Evolutionary conservation across 148 eudicot species (phyloP).

Genomic region (Rhododendron williamsianum): DNA sequence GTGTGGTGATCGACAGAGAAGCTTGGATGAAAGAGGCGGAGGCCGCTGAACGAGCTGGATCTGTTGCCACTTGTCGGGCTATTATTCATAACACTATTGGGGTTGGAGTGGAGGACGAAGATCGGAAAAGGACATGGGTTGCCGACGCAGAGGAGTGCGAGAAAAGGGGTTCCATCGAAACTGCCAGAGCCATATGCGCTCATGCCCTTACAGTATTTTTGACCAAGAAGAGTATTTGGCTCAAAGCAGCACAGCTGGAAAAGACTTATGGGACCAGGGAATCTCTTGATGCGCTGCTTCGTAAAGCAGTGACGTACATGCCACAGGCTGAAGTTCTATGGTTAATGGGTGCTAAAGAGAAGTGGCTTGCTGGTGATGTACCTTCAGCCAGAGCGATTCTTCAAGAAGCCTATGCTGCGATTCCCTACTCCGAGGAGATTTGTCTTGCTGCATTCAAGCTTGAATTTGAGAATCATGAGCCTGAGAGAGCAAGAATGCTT

Average conservation of each 20-base stretch:
- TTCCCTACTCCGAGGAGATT: constrained; percentile 67
- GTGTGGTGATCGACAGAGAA: constrained; percentile 72
- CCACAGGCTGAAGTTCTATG: constrained; percentile 92
- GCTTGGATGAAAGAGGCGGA: constrained; percentile 98
- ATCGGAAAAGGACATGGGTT: constrained; percentile 66
- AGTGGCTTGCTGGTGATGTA: constrained; percentile 97
- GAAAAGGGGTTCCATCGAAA: constrained; percentile 91
- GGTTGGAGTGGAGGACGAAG: no score
- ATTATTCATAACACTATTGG: no score
- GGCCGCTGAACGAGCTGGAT: constrained; percentile 62
- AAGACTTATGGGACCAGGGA: constrained; percentile 83
- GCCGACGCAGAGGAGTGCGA: constrained; percentile 96
- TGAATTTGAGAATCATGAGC: no score
- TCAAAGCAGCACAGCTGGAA: constrained; percentile 88
- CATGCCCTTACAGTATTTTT: constrained; percentile 61
- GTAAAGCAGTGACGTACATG: constrained; percentile 75
- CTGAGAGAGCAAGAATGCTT: neutral
- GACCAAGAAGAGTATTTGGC: constrained; percentile 92
- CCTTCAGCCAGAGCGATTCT: constrained; percentile 91
- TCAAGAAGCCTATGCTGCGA: constrained; percentile 87
- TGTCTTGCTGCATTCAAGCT: no score
- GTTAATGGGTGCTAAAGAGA: constrained; percentile 89
- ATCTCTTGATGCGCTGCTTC: constrained; percentile 72
- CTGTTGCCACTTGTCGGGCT: no score
- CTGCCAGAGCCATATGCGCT: constrained; percentile 79